Conservation (phyloP, 2,329 filamentous ascomycete genomes). For the Emmonsiellopsis sp. region DNA sequence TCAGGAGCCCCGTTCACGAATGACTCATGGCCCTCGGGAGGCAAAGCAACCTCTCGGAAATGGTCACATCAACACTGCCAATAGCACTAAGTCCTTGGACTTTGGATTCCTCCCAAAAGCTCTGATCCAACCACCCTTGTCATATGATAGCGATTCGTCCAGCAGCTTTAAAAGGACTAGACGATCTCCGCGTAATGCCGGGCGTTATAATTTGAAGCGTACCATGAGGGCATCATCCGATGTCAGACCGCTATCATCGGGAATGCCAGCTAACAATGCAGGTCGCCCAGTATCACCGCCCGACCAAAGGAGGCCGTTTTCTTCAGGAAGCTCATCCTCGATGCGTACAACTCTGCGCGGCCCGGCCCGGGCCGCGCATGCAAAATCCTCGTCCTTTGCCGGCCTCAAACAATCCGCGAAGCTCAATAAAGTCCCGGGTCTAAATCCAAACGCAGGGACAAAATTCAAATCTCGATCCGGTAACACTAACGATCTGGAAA, state of each 20-base stretch:
- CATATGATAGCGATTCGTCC: conserved; percentile 55
- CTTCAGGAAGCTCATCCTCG: conserved; percentile 30
- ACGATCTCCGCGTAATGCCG: conserved; percentile 36
- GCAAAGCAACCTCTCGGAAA: background rate
- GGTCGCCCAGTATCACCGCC: conserved; percentile 62
- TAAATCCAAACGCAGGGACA: conserved; percentile 12
- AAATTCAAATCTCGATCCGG: conserved; percentile 42
- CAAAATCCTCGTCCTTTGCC: conserved; percentile 31
- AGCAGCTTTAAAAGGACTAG: conserved; percentile 71
- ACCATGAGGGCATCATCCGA: conserved; percentile 56
- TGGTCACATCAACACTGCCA: background rate
- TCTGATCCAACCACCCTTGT: conserved; percentile 43
- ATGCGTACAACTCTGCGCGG: conserved; percentile 41
- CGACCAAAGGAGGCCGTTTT: conserved; percentile 41
- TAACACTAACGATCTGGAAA: conserved; percentile 56
- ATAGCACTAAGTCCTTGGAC: background rate
- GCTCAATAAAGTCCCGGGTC: conserved; percentile 16
- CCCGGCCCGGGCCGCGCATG: conserved; percentile 29
- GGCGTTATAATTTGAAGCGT: conserved; percentile 53
- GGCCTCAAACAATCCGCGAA: conserved; percentile 27
- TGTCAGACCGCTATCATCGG: conserved; percentile 26
- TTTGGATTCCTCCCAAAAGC: background rate
- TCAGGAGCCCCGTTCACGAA: background rate
- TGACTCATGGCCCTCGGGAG: background rate
- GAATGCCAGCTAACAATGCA: conserved; percentile 47